Base-by-base conservation (phyloP, 2,329 filamentous ascomycete species). In the Aotearoamyces nothofagi region DNA sequence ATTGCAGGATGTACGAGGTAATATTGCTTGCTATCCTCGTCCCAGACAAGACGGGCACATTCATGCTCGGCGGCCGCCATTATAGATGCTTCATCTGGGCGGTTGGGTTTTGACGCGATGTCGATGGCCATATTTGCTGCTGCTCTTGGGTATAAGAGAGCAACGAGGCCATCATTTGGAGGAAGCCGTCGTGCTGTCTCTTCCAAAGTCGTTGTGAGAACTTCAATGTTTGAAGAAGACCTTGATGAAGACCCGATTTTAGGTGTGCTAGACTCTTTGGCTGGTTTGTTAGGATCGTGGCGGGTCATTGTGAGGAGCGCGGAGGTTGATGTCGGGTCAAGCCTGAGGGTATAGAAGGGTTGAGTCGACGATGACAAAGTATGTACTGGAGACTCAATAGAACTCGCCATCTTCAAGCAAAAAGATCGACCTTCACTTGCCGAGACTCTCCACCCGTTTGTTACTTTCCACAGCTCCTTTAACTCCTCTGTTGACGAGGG, bases 21-120 rank as follows among this genome's bases (percentile, higher is more conserved):
- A 48, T 73, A 63, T 40, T 56, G 63, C 5, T 53, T 49, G 32
- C 57, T 63, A 43, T 77, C 71, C 16, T 67, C 64, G 43, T 77
- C 71, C 67, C 75, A 83, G n/a, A 79, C 69, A 2, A 86, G 63
- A 3, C 73, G 63, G 14, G 71, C 78, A 40, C 69, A 73, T 52
- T 83, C 77, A 17, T 66, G 62, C 46, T 78, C 70, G 1, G 77
- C 77, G 17, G 73, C 66, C 33, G 61, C 60, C 4, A 73, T 59
- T 7, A 73, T 60, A 7, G 75, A 63, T 0, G 63, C 57, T 2
- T 64, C 58, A 44, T 78, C 70, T 3, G 73, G 54, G 15, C 64
- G 60, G 33, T 38, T 36, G 13, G 44, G 31, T 27, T 46, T 49
- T 19, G 42, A 41, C 10, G 41, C 42, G 13, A 50, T 38, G 12